Base-by-base conservation (phyloP, 2,329 filamentous ascomycete genomes). In the Xylogone sp. region DNA sequence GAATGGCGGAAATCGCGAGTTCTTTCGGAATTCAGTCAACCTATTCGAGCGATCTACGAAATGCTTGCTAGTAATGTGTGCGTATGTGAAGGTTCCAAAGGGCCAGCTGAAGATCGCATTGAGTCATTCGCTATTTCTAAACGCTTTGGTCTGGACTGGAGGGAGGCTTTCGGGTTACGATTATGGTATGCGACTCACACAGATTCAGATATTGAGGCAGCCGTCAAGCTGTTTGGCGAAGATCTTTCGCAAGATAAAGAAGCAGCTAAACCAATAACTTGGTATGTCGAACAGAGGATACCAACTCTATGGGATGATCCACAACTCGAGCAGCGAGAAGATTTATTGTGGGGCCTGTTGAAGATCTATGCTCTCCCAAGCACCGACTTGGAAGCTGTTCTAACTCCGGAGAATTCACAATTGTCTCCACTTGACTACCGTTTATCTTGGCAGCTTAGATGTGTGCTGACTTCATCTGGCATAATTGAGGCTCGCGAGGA, bases 101-200 rank as follows among this genome's bases (percentile, higher is more conserved):
- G 76, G 2, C 82, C 88, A 1, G 72, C 86, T 8, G 94, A 97
- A 68, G 90, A 97, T 69, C 85, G 88, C 43, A 80, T 87, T 39
- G 80, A 85, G 13, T 86, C 86, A 0, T 96, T 99, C 65, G 79
- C 84, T 49, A 88, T 99, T 57, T 88, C 90, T 1, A 81, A 88
- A 61, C 85, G 86, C 45, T 99, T 97, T 66, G 83, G 83, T 3
- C 76, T 99, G 31, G 88, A 95, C 66, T 99, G 94, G 94, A 86
- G 90, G 67, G 92, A 96, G 65, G 86, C 92, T 0, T 96, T 99
- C 68, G 93, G 90, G 10, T 77, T 99, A 46, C 84, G 92, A 43
- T 76, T 99, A 1, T 97, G 91, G 88, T 99, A 96, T 67, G 86
- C 85, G 43, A 88, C 84, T 42, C 77, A 81, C 2, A 75, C 81